A percentile compares a stretch with the other conserved stretches of the same genome.
These are phyloP conservation scores for Piedraia hortae DNA, from an alignment of 2,329 filamentous ascomycete species.

Conservation along the genomic window DNA sequence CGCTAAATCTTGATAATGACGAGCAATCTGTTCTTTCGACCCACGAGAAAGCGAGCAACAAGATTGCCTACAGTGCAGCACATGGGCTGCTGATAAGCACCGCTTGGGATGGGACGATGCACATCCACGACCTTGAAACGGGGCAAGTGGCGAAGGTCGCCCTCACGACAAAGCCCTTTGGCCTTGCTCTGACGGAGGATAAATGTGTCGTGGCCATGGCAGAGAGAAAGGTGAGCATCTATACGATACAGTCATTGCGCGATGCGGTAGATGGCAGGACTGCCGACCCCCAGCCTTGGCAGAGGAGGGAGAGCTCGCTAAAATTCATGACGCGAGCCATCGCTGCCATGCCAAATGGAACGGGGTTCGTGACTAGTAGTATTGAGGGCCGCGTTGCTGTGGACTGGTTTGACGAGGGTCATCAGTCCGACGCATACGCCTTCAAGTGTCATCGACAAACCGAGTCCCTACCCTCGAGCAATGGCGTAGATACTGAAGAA, in stretches of 20 bases:
- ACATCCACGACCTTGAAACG: slow-evolving; percentile 39
- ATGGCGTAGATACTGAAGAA: slow-evolving; percentile 29
- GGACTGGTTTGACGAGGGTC: slow-evolving; percentile 89
- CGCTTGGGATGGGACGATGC: slow-evolving; percentile 79
- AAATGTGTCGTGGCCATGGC: slow-evolving; percentile 93
- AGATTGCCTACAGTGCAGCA: slow-evolving; percentile 54
- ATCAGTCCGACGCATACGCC: slow-evolving; percentile 80
- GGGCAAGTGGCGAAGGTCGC: slow-evolving; percentile 19
- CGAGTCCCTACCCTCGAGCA: slow-evolving; percentile 27
- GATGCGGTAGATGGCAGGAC: slow-evolving; percentile 24
- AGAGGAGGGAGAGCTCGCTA: slow-evolving; percentile 73
- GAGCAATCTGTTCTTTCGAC: slow-evolving; percentile 44
- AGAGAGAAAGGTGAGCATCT: slow-evolving; percentile 76
- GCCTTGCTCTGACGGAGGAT: slow-evolving; percentile 46
- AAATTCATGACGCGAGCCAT: slow-evolving; percentile 90
- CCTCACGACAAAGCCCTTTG: slow-evolving; percentile 71
- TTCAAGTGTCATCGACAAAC: slow-evolving; percentile 92
- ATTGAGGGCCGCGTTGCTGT: slow-evolving; percentile 93
- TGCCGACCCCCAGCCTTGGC: slow-evolving; percentile 38
- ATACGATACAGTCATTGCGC: slow-evolving; percentile 48
- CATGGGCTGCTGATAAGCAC: slow-evolving; percentile 61
- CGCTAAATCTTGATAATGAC: slow-evolving; percentile 29
- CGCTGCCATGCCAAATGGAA: slow-evolving; percentile 87
- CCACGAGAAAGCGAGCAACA: slow-evolving; percentile 46
- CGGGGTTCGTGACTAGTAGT: slow-evolving; percentile 69